Conservation (phyloP, 805 yeast species). For the Nakazawaea wickerhamii region DNA sequence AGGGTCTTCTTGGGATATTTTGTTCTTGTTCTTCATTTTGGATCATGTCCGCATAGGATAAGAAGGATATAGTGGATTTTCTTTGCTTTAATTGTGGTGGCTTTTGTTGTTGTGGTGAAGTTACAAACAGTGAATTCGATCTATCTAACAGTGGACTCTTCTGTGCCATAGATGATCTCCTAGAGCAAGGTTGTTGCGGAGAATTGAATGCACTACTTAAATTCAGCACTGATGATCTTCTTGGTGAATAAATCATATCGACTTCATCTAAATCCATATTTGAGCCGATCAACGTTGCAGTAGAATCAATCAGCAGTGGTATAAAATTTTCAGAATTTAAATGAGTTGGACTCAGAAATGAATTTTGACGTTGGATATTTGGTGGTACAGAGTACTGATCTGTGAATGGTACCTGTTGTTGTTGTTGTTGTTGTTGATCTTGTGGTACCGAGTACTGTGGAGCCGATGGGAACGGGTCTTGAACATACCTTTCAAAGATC, state of each 20-base stretch:
- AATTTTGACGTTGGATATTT: conserved; percentile 13
- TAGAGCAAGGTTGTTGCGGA: conserved; percentile 13
- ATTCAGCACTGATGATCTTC: conserved; percentile 51
- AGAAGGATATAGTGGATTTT: conserved; percentile 44
- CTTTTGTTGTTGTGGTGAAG: conserved; percentile 6
- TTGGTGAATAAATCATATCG: conserved; percentile 42
- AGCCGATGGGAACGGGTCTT: conserved; percentile 37
- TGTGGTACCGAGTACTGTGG: background rate
- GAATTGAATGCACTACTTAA: conserved; percentile 27
- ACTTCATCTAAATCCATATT: conserved; percentile 40
- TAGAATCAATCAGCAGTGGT: conserved; percentile 52
- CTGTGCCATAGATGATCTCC: conserved; percentile 10
- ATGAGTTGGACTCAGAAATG: conserved; percentile 30
- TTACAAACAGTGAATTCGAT: conserved; percentile 11
- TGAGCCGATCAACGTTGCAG: conserved; percentile 35
- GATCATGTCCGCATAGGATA: conserved; percentile 77
- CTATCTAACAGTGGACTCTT: conserved; percentile 12
- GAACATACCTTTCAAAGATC: conserved; percentile 65
- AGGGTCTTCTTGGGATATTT: conserved; percentile 52
- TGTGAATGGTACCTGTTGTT: background rate
- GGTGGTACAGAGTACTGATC: too few relatives aligned
- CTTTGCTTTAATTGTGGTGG: conserved; percentile 16
- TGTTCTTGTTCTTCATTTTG: conserved; percentile 52
- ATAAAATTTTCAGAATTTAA: conserved; percentile 45
- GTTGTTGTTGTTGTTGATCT: conserved; percentile 2